Evolutionary conservation across 176 grass and related monocot genomes (phyloP).

Genomic region (Musa acuminata): DNA sequence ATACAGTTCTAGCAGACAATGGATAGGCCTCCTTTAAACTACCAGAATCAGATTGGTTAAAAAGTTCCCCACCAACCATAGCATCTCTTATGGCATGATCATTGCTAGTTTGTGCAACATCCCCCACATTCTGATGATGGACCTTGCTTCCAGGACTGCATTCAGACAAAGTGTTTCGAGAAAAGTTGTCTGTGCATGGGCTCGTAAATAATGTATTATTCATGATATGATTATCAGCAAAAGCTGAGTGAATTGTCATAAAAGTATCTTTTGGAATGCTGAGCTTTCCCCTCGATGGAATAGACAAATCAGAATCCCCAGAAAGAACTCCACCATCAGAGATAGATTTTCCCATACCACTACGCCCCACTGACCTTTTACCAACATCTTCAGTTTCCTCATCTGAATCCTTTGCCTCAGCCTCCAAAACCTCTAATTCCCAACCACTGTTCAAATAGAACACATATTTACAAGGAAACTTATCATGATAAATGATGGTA

Average conservation of each 20-base stretch:
- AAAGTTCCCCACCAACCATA: slow-evolving; percentile 16
- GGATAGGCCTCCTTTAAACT: neutral
- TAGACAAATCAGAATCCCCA: slow-evolving; percentile 24
- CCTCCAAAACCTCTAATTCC: slow-evolving; percentile 76
- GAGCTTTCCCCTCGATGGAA: slow-evolving; percentile 3
- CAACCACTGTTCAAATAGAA: slow-evolving; percentile 49
- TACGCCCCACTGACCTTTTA: slow-evolving; percentile 22
- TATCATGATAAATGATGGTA: too few species aligned
- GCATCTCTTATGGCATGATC: slow-evolving; percentile 11
- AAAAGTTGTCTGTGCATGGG: slow-evolving; percentile 26
- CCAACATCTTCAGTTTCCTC: slow-evolving; percentile 43
- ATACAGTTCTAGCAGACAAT: neutral
- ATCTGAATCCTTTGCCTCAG: slow-evolving; percentile 64
- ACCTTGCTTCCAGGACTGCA: slow-evolving; percentile 14
- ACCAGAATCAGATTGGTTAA: neutral
- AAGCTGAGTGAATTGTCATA: slow-evolving; percentile 9
- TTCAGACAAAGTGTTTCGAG: slow-evolving; percentile 14
- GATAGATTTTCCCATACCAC: slow-evolving; percentile 15
- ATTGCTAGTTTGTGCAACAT: slow-evolving; percentile 17
- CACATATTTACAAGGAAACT: too few species aligned
- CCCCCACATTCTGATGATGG: slow-evolving; percentile 2
- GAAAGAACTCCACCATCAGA: slow-evolving; percentile 18
- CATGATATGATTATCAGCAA: slow-evolving; percentile 17
- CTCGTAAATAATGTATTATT: slow-evolving; percentile 21
- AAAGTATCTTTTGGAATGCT: slow-evolving; percentile 13